Evolutionary conservation across 1,284 basidiomycete genomes (phyloP).

Genomic region (Porodaedalea pini): DNA sequence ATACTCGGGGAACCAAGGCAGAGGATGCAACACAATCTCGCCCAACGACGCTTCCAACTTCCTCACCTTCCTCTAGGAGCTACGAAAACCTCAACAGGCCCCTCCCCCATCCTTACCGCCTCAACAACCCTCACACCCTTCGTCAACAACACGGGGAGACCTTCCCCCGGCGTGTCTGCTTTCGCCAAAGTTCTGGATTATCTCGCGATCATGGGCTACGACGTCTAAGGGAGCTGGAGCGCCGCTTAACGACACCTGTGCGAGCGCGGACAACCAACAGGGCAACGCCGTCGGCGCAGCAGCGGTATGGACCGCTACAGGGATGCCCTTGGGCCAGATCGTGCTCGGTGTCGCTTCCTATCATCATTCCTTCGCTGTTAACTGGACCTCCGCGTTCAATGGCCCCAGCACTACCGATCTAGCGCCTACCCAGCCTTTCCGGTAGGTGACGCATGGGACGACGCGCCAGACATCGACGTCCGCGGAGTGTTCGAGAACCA

Average conservation of each 20-base stretch:
- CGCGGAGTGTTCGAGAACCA: slow-evolving; percentile 47
- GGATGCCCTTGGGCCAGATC: slow-evolving; percentile 73
- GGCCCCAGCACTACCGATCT: slow-evolving; percentile 31
- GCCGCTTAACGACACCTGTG: slow-evolving; percentile 76
- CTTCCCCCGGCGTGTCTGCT: slow-evolving; percentile 61
- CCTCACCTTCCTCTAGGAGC: slow-evolving; percentile 70
- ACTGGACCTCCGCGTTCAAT: slow-evolving; percentile 38
- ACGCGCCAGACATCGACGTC: slow-evolving; percentile 42
- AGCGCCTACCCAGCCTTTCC: slow-evolving; percentile 47
- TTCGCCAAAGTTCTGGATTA: slow-evolving; percentile 76
- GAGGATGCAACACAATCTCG: slow-evolving; percentile 66
- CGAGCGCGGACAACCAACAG: slow-evolving; percentile 51
- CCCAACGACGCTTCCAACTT: slow-evolving; percentile 66
- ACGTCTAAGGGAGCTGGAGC: slow-evolving; percentile 70
- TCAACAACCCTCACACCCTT: slow-evolving; percentile 72
- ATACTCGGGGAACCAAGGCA: slow-evolving; percentile 68
- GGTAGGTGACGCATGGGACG: slow-evolving; percentile 55
- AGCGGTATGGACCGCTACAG: slow-evolving; percentile 69
- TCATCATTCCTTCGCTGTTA: slow-evolving; percentile 58
- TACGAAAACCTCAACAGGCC: slow-evolving; percentile 57
- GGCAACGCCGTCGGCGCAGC: slow-evolving; percentile 78
- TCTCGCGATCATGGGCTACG: slow-evolving; percentile 87
- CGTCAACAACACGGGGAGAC: slow-evolving; percentile 50
- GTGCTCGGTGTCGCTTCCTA: slow-evolving; percentile 81
- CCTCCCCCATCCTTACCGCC: slow-evolving; percentile 67